Evolutionary conservation across 2,329 filamentous ascomycete species (phyloP), one percentile per base, ranked within the genome.

Genomic region (Phaeosphaeriaceae sp.): DNA sequence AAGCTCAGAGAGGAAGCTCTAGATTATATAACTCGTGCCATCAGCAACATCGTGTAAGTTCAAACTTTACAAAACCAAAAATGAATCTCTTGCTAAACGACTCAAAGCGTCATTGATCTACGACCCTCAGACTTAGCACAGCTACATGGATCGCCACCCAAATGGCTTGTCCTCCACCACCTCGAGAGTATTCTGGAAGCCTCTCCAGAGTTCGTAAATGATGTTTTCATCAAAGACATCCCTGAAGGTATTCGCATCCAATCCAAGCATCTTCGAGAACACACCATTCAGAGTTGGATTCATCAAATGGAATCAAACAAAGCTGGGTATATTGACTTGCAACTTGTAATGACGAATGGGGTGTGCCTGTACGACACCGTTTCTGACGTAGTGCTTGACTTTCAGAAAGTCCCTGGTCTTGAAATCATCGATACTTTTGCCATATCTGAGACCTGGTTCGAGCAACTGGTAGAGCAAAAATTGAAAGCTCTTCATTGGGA

Each of bases 391-490:
- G n/a, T 52, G 17, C 41, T 48, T 11, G 39, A 57, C 21, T 29
- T 71, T 8, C 39, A 34, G 6, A 30, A 38, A 6, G 28, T 52
- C 3, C 17, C 53, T 15, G 58, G 42, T 12, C 42, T 66, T 13
- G 42, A 52, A 6, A 7, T 64, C 8, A 36, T 57, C 13, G 53
- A 47, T 11, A n/a, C 39, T 6, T 63, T 56, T 43, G 67, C 63
- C 4, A 49, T 71, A 1, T 71, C 68, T 7, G 45, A 57, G 12
- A 36, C 38, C 6, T 69, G 66, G 63, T 40, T 66, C 15, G 47
- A 55, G 3, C 49, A 52, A 0, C 29, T 62, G 23, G 52, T 48
- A 11, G 44, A 58, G 33, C 51, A 61, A 5, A 60, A 52, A 38
- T 7, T 56, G 11, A 37, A 40, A 3, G 48, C 42, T 6, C 39